Percentiles rank a stretch among this genome's conserved stretches.
phyloP scores from a whole-genome alignment of 805 yeast species.

The baker's yeast (Saccharomyces cerevisiae) region DNA sequence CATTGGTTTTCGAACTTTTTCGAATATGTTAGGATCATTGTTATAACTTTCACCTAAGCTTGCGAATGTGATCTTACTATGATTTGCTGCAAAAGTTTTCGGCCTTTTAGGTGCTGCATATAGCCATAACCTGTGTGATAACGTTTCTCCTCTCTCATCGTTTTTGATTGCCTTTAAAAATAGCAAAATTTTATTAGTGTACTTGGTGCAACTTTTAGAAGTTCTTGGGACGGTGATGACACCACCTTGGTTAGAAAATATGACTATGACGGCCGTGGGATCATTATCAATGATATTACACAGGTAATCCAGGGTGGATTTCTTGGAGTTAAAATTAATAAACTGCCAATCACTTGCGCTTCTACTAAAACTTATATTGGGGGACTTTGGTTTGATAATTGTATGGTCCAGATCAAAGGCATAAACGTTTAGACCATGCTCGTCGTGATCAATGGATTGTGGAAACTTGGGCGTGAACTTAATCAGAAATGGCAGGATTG shows the following conservation, averaged over 20 bases:
- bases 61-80: neutral
- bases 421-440: slow-evolving; percentile 37
- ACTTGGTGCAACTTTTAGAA: slow-evolving; percentile 31
- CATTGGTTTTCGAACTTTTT: slow-evolving; percentile 59
- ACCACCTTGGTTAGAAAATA: slow-evolving; percentile 84
- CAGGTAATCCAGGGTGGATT: slow-evolving; percentile 15
- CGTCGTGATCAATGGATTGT: neutral
- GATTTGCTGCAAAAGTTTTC: slow-evolving; percentile 13
- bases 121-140: slow-evolving; percentile 34
- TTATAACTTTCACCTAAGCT: neutral
- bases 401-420: slow-evolving; percentile 88
- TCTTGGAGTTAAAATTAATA: slow-evolving; percentile 33
- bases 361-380: slow-evolving; percentile 45
- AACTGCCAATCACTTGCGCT: slow-evolving; percentile 70
- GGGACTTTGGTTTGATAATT: slow-evolving; percentile 47
- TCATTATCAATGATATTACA: slow-evolving; percentile 10
- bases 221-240: slow-evolving; percentile 23
- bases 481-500: slow-evolving; percentile 38
- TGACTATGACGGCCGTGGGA: slow-evolving; percentile 40
- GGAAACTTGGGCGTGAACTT: slow-evolving; percentile 31
- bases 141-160: slow-evolving; percentile 19
- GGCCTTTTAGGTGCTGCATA: slow-evolving; percentile 61
- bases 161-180: slow-evolving; percentile 29
- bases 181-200: slow-evolving; percentile 35
- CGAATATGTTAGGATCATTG: slow-evolving; percentile 12